Evolutionary conservation across 2,329 filamentous ascomycete species (phyloP).

Genomic region (Alternaria longipes): DNA sequence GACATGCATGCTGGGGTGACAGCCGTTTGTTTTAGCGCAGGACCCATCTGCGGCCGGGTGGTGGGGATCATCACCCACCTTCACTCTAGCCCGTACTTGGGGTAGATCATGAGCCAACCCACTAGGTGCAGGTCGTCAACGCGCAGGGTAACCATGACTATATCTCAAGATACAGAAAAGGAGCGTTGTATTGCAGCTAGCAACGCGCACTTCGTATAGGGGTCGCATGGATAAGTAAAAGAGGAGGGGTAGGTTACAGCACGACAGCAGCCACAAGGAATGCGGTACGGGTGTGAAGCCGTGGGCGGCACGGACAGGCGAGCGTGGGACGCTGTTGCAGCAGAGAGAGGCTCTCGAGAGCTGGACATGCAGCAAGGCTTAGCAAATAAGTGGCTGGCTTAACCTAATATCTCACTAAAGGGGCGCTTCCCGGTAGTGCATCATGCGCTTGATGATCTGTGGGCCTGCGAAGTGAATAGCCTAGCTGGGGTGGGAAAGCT

Average conservation of each 20-base stretch:
- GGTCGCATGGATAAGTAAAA: not conserved
- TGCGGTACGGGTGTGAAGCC: conserved; percentile 9
- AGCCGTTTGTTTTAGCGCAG: conserved; percentile 48
- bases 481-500: conserved; percentile 10
- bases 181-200: conserved; percentile 21
- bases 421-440: conserved; percentile 20
- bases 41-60: conserved; percentile 31
- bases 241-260: conserved; percentile 42
- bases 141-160: conserved; percentile 15
- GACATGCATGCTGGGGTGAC: conserved; percentile 42
- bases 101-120: conserved; percentile 14
- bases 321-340: conserved; percentile 10
- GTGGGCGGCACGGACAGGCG: conserved; percentile 1
- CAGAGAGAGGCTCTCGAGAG: conserved; percentile 29
- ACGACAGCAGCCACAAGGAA: conserved; percentile 29
- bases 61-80: conserved; percentile 19
- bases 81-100: conserved; percentile 4
- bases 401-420: conserved; percentile 24
- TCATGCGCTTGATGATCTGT: conserved; percentile 13
- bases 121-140: conserved; percentile 22
- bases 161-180: not conserved
- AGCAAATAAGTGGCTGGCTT: conserved; percentile 35
- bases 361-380: conserved; percentile 40
- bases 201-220: conserved; percentile 1
- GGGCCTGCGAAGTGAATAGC: conserved; percentile 22